phyloP scores from a whole-genome alignment of 768 basidiomycete species.

The Kwoniella europaea region DNA sequence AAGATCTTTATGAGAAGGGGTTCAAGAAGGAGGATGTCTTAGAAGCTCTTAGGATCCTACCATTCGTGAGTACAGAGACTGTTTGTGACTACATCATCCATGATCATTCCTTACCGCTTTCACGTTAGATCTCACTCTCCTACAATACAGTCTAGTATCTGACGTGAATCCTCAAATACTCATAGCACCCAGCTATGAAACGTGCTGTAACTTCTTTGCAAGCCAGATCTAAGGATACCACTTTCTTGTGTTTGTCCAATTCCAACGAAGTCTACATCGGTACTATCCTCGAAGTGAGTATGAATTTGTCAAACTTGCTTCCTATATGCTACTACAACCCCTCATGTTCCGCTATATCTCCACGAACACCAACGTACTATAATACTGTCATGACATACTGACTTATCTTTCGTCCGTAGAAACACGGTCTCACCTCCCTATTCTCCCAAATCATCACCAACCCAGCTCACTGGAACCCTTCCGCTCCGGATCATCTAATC shows the following conservation, averaged over 20 bases:
- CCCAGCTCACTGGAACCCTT: conserved; percentile 78
- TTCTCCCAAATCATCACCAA: conserved; percentile 91
- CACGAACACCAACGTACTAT: neutral
- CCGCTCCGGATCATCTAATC: conserved; percentile 68
- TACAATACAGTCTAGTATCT: neutral
- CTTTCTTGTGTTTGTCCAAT: conserved; percentile 90
- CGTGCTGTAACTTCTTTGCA: conserved; percentile 84
- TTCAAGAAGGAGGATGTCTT: conserved; percentile 76
- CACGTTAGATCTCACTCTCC: no score
- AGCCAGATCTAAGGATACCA: conserved; percentile 67
- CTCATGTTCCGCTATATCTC: neutral
- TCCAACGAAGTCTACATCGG: conserved; percentile 89
- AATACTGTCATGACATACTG: neutral
- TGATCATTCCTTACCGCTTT: no score
- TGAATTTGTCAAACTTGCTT: no score
- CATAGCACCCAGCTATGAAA: conserved; percentile 93
- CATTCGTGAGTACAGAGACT: conserved; percentile 69
- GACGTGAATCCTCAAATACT: no score
- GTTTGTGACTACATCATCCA: no score
- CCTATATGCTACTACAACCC: no score
- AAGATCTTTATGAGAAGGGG: conserved; percentile 72
- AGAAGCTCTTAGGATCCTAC: conserved; percentile 75
- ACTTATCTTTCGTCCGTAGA: conserved; percentile 60
- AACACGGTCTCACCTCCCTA: conserved; percentile 71
- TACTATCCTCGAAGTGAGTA: conserved; percentile 77